Base-by-base conservation (phyloP, 2,329 filamentous ascomycete species). In the Curvularia verruculosa region DNA sequence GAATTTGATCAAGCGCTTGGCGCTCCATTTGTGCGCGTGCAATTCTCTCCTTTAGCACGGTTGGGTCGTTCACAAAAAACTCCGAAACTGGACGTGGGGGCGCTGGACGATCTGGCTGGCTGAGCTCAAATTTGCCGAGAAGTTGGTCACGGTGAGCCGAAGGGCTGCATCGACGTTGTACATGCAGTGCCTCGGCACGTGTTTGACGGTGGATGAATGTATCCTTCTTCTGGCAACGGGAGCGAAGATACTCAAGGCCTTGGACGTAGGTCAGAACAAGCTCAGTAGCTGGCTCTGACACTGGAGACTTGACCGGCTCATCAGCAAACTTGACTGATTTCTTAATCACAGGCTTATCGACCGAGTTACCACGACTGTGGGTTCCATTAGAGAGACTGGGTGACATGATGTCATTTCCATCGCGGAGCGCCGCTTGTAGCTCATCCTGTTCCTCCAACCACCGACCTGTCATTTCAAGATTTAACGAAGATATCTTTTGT, bases 131-230 rank as follows among this genome's bases (percentile, higher is more conserved):
- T 74, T 91, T 95, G 66, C 93, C 92, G 29, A 91, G 84, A 19
- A 98, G 85, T 71, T 92, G 90, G 71, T 91, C 89, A 71, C 89
- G 85, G 77, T 97, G 92, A 39, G 85, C 80, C 56, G 89, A 83
- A 19, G 85, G 83, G 55, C 92, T 85, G 43, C 89, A 91, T 54
- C 93, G 83, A 37, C 95, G 89, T 70, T 90, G 87, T 26, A 92
- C 86, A 73, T 97, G 94, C 46, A 97, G 83, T 23, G 92, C 91
- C 74, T 98, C 94, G 58, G 94, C 96, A 47, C 95, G 89, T 23
- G 90, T 85, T 54, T 91, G 87, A 40, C 91, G 89, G 75, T 96
- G 90, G 52, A 96, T 85, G 72, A 96, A 96, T 9, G 89, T 87
- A 75, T 98, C 95, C 18, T 83, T 80, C 51, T 83, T 81, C 54